Evolutionary conservation across 176 grass and related monocot species (phyloP).

Genomic region (Pharus latifolius): DNA sequence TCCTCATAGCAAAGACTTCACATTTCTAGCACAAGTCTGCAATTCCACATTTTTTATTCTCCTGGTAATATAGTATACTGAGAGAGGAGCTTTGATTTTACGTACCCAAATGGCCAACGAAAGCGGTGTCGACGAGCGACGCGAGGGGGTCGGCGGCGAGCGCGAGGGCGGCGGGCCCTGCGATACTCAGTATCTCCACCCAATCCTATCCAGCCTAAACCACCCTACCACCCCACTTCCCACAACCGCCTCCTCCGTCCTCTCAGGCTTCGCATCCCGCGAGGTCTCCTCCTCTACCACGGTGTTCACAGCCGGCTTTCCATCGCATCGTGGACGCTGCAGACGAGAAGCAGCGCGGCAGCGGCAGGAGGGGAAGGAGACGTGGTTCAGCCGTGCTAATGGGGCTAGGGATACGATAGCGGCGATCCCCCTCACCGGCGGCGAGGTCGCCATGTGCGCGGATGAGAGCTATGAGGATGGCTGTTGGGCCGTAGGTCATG

Average conservation of each 20-base stretch:
- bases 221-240: neutral
- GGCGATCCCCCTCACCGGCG: conserved; percentile 19
- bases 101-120: conserved; percentile 58
- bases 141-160: conserved; percentile 59
- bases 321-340: neutral
- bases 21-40: no score
- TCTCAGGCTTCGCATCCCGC: neutral
- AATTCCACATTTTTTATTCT: no score
- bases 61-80: no score
- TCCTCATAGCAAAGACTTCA: no score
- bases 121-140: conserved; percentile 63
- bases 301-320: conserved; percentile 9
- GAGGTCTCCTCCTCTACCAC: neutral
- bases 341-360: neutral
- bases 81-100: neutral
- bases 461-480: no score
- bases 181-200: conserved; percentile 41
- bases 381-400: neutral
- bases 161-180: conserved; percentile 38
- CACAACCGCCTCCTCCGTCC: neutral
- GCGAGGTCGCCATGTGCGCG: conserved; percentile 17
- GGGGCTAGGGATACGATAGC: neutral
- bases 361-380: neutral
- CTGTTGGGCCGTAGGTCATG: no score
- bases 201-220: conserved; percentile 26